These are phyloP conservation scores for Neopestalotiopsis rosae DNA, from an alignment of 2,329 filamentous ascomycete genomes.

Conservation along the genomic window DNA sequence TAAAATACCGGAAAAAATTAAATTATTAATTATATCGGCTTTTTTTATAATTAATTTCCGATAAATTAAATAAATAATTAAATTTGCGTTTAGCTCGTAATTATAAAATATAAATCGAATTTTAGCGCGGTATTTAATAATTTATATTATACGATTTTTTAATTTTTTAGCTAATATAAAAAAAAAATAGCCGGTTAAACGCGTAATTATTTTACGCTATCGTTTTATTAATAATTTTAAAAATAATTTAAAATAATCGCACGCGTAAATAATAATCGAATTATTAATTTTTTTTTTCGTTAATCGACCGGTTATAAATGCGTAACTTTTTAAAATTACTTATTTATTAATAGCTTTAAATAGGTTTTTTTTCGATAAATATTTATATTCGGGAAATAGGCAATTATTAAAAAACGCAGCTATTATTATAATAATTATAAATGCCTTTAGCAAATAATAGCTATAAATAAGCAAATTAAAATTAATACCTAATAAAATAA, in stretches of 20 bases:
- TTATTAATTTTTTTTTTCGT: constrained; percentile 17
- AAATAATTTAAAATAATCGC: constrained; percentile 10
- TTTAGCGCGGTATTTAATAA: constrained; percentile 18
- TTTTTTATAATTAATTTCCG: no score
- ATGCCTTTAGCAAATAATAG: background rate
- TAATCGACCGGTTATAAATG: constrained; percentile 21
- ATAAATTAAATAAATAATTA: no score
- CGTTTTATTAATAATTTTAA: constrained; percentile 15
- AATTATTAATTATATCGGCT: no score
- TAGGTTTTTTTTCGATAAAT: background rate
- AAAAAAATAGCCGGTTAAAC: constrained; percentile 22
- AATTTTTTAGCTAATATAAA: constrained; percentile 23
- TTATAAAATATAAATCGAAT: no score
- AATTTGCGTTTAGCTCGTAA: no score
- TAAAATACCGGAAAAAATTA: no score
- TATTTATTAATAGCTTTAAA: constrained; percentile 3
- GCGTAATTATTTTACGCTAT: constrained; percentile 20
- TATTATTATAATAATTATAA: background rate
- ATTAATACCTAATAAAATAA: no score
- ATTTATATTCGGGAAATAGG: background rate
- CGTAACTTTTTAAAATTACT: constrained; percentile 18
- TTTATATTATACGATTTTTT: constrained; percentile 16
- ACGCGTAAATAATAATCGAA: constrained; percentile 8
- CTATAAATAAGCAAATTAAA: no score
- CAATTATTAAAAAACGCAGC: constrained; percentile 1